These are phyloP conservation scores for Acanthamoeba culbertsoni DNA, from an alignment of 208 protist species.

Conservation along the genomic window DNA sequence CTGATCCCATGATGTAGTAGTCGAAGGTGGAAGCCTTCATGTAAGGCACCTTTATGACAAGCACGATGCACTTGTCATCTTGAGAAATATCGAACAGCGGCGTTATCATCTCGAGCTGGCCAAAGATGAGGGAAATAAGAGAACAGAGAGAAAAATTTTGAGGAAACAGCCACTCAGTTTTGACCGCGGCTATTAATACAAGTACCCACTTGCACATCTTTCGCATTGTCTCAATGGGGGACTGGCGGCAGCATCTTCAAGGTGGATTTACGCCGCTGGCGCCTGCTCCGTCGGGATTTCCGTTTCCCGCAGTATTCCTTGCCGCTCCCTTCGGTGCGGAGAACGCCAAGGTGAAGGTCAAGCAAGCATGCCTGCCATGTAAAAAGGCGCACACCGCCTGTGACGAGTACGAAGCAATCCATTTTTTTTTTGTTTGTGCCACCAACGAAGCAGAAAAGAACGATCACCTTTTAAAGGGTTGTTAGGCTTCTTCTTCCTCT, in stretches of 20 bases:
- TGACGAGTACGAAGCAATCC: background rate
- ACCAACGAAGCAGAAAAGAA: too few species aligned
- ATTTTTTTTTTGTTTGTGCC: background rate
- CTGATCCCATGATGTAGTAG: slow-evolving; percentile 17
- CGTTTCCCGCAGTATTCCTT: too few species aligned
- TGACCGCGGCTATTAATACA: too few species aligned
- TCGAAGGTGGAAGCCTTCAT: slow-evolving; percentile 9
- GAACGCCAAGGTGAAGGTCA: background rate
- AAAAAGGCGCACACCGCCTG: background rate
- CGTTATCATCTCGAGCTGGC: slow-evolving; percentile 24
- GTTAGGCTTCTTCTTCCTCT: too few species aligned
- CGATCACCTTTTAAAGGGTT: too few species aligned
- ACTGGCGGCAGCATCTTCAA: too few species aligned
- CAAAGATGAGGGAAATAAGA: too few species aligned
- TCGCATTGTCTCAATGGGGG: too few species aligned
- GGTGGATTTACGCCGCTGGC: background rate
- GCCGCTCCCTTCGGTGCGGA: too few species aligned
- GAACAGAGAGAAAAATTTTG: too few species aligned
- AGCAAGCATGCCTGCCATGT: background rate
- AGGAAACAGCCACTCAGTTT: too few species aligned
- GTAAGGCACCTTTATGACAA: slow-evolving; percentile 22
- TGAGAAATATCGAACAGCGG: slow-evolving; percentile 37
- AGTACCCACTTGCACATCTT: too few species aligned
- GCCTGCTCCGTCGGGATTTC: background rate
- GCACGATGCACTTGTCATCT: background rate